phyloP scores from a whole-genome alignment of 1,284 basidiomycete genomes.

The Ustilago curta region DNA sequence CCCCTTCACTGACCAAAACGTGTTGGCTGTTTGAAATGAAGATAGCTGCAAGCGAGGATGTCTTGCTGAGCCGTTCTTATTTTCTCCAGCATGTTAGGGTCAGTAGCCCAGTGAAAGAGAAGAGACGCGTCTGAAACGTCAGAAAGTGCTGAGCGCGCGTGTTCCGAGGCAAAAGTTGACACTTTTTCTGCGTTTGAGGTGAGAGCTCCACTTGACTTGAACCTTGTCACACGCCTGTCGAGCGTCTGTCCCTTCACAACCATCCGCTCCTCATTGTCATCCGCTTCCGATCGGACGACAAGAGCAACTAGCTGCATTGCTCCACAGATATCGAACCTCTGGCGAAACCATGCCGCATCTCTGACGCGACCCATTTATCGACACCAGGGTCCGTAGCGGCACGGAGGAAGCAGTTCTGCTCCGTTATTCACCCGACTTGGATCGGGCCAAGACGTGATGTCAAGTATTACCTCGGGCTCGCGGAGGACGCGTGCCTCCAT shows the following conservation, averaged over 20 bases:
- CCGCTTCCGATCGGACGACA: neutral
- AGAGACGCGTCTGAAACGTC: conserved; percentile 1
- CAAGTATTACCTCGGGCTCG: conserved; percentile 6
- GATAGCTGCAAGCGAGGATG: neutral
- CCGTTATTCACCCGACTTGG: neutral
- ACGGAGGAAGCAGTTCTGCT: neutral
- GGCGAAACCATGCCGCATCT: neutral
- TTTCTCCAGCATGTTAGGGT: no score
- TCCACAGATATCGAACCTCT: neutral
- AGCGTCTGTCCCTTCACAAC: neutral
- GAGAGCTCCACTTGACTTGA: neutral
- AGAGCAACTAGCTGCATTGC: neutral
- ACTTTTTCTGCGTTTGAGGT: conserved; percentile 1
- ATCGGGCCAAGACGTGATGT: conserved; percentile 10
- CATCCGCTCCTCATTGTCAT: neutral
- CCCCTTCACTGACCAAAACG: neutral
- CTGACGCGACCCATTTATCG: neutral
- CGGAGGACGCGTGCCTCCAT: conserved; percentile 27
- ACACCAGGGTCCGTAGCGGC: neutral
- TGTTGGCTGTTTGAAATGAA: neutral
- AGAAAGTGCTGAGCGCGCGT: neutral
- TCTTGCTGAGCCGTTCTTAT: no score
- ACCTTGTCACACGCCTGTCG: neutral
- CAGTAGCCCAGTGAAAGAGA: neutral
- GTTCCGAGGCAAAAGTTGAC: neutral